These are phyloP conservation scores for Blastobotrys elegans DNA, from an alignment of 1,139 yeast genomes.

Conservation along the genomic window DNA sequence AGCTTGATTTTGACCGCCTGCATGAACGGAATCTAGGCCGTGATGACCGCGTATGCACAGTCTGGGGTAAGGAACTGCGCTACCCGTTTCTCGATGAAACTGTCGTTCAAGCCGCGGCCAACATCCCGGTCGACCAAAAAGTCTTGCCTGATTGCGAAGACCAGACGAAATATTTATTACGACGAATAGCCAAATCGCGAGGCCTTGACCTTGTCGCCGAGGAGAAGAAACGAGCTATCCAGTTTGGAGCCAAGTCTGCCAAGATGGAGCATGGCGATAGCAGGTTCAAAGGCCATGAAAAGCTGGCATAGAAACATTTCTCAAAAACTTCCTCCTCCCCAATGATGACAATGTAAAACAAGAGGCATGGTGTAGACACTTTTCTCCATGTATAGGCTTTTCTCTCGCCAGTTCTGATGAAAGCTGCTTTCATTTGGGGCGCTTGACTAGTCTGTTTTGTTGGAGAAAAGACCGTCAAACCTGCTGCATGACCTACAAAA, in stretches of 20 bases:
- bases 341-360: neutral
- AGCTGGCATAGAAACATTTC: too few relatives aligned
- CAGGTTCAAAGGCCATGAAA: slow-evolving; percentile 59
- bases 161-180: slow-evolving; percentile 55
- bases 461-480: too few relatives aligned
- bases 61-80: slow-evolving; percentile 86
- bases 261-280: slow-evolving; percentile 77
- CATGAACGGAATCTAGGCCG: slow-evolving; percentile 80
- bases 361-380: too few relatives aligned
- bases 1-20: slow-evolving; percentile 64
- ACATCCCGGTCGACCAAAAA: slow-evolving; percentile 35
- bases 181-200: slow-evolving; percentile 51
- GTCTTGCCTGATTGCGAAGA: slow-evolving; percentile 29
- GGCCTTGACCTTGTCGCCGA: slow-evolving; percentile 54
- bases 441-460: too few relatives aligned
- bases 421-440: too few relatives aligned
- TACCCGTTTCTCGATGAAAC: slow-evolving; percentile 77
- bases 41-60: slow-evolving; percentile 81
- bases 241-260: slow-evolving; percentile 93
- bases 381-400: too few relatives aligned
- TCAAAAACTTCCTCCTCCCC: neutral
- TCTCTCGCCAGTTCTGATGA: too few relatives aligned
- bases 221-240: slow-evolving; percentile 93
- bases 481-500: too few relatives aligned
- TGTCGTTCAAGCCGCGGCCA: slow-evolving; percentile 48